phyloP scores from a whole-genome alignment of 2,329 filamentous ascomycete genomes.

The Harringtonia aguacate region DNA sequence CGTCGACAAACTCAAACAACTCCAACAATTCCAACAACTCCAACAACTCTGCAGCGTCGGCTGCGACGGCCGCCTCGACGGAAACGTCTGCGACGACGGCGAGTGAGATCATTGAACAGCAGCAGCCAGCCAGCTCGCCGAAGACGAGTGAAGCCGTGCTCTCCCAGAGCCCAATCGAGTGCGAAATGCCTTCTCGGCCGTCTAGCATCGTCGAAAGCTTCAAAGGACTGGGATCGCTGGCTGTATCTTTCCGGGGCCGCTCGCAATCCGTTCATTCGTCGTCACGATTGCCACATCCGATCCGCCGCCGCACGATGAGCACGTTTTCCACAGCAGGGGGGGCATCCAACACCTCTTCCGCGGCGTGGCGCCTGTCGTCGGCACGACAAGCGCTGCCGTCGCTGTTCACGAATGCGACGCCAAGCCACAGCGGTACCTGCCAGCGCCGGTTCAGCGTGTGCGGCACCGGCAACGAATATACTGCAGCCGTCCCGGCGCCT shows the following conservation, averaged over 20 bases:
- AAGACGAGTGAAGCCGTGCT: background rate
- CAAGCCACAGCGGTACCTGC: slow-evolving; percentile 1
- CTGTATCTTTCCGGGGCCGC: slow-evolving; percentile 4
- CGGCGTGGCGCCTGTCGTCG: background rate
- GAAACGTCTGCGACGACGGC: background rate
- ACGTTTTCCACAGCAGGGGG: too few relatives aligned
- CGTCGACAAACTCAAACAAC: slow-evolving; percentile 13
- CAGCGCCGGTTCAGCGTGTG: slow-evolving; percentile 11
- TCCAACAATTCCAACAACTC: slow-evolving; percentile 1
- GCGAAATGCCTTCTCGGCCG: background rate
- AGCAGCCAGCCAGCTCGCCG: background rate
- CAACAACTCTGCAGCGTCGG: slow-evolving; percentile 1
- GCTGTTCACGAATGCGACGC: background rate
- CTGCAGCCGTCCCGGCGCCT: background rate
- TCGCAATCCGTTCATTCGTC: background rate
- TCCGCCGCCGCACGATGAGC: too few relatives aligned
- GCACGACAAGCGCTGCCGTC: slow-evolving; percentile 1
- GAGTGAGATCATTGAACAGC: background rate
- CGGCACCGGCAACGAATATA: slow-evolving; percentile 8
- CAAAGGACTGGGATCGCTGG: background rate
- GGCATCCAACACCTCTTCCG: too few relatives aligned
- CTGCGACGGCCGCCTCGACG: slow-evolving; percentile 2
- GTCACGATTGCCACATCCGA: background rate
- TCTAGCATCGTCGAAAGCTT: background rate
- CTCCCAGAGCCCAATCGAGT: background rate